Evolutionary conservation across 192 early-diverging fungal genomes (phyloP), one percentile per base, ranked within the genome.

Genomic region (Entomortierella parvispora): DNA sequence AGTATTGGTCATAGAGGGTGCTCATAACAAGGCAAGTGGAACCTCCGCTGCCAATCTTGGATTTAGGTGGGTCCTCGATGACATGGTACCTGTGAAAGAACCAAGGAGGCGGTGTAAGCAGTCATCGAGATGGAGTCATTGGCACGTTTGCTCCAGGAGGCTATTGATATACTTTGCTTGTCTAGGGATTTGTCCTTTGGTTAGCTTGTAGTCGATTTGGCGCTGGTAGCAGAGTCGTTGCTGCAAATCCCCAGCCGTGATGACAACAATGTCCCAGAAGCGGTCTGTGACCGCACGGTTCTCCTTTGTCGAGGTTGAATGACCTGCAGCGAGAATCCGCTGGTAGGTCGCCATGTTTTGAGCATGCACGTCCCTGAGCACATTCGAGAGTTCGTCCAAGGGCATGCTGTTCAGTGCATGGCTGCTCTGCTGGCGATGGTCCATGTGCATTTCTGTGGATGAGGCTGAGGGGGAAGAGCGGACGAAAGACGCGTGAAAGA

Each of bases 261-360:
- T 31, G 14, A 80, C 78, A 18, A 82, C 65, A 11, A 77, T 54
- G 59, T 82, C 81, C 81, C 81, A 82, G 40, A 82, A 82, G 18
- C 23, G 42, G 32, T n/a, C 43, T 23, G 22, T 23, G 4, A 61
- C 26, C 3, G 15, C 28, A 0, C 10, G 3, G 33, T n/a, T 9
- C 15, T 25, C 14, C 14, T 18, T 52, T 23, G 46, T 44, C 22
- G 22, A 17, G 37, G 48, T 52, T 44, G 11, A 5, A 29, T 54
- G 32, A 9, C 5, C 32, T 46, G 23, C n/a, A 7, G n/a, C n/a
- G n/a, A 78, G 20, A 26, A 78, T 28, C 26, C 51, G 51, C 33
- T 59, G 49, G 53, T 69, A 78, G 20, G 60, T 31, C 4, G 20
- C 37, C 4, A 78, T 40, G 33, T 78, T 78, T 20, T 45, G 31